phyloP scores from a whole-genome alignment of 371 early-diverging fungal genomes.

The Fennellomyces sp. region DNA sequence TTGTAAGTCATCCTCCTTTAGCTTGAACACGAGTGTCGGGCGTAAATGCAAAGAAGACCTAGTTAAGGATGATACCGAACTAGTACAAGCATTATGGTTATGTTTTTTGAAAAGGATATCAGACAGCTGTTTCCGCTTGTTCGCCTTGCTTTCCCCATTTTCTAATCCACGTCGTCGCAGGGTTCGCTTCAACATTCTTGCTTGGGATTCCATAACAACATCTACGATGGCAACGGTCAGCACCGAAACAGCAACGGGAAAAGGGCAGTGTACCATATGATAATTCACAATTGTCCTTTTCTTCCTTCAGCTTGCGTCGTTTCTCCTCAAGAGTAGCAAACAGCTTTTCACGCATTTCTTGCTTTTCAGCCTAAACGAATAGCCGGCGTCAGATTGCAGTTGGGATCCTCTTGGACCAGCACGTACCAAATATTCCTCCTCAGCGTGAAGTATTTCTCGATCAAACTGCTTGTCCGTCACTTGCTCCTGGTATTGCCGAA shows the following conservation, averaged over 20 bases:
- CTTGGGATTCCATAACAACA: conserved; percentile 36
- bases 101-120: conserved; percentile 40
- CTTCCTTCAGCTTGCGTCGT: conserved; percentile 77
- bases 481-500: conserved; percentile 71
- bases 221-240: conserved; percentile 46
- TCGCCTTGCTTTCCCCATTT: conserved; percentile 35
- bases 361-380: conserved; percentile 57
- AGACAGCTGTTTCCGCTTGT: conserved; percentile 43
- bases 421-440: conserved; percentile 61
- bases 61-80: conserved; percentile 32
- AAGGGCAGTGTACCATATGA: conserved; percentile 49
- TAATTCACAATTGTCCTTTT: conserved; percentile 82
- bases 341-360: conserved; percentile 74
- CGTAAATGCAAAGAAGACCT: conserved; percentile 24
- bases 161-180: conserved; percentile 46
- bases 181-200: conserved; percentile 39
- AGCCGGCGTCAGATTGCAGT: conserved; percentile 7
- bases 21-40: conserved; percentile 37
- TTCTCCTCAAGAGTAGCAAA: conserved; percentile 75
- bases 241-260: conserved; percentile 43
- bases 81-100: too few species aligned
- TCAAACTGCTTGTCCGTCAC: conserved; percentile 68
- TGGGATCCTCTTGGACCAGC: not conserved
- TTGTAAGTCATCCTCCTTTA: conserved; percentile 44
- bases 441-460: conserved; percentile 55